Evolutionary conservation across 352 stramenopile genomes (phyloP).

Genomic region (Globisporangium uncinulatum): DNA sequence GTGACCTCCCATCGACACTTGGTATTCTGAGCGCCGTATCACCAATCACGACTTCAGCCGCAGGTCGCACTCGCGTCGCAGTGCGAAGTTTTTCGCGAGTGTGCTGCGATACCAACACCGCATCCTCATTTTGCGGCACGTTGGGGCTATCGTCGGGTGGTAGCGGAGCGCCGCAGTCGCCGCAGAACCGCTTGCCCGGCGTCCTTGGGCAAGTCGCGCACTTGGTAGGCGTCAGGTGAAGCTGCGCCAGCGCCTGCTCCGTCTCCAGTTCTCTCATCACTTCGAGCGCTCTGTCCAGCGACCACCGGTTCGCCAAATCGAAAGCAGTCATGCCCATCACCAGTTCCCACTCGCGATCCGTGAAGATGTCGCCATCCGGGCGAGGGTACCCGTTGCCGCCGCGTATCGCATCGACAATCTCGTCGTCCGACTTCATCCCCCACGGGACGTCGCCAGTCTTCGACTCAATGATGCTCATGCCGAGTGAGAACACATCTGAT

Average conservation of each 20-base stretch:
- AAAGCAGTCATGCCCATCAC: not conserved
- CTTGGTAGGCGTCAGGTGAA: no score
- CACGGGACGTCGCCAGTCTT: not conserved
- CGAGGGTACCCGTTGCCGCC: not conserved
- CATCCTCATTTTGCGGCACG: no score
- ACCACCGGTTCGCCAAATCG: not conserved
- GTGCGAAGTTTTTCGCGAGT: no score
- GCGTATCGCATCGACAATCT: conserved; percentile 13
- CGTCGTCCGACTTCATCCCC: no score
- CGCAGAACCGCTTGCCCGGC: not conserved
- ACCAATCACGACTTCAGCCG: no score
- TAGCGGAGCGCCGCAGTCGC: not conserved
- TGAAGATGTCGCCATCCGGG: conserved; percentile 1
- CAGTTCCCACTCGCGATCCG: conserved; percentile 3
- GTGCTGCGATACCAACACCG: no score
- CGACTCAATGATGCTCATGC: conserved; percentile 11
- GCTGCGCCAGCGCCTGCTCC: no score
- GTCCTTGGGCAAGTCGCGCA: no score
- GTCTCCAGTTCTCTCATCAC: not conserved
- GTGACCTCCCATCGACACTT: no score
- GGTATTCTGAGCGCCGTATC: no score
- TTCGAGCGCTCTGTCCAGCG: not conserved
- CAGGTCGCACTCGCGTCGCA: no score
- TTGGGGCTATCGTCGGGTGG: no score
- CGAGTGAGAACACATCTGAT: conserved; percentile 22